Base-by-base conservation (phyloP, 208 protist species). In the Leishmania amazonensis region DNA sequence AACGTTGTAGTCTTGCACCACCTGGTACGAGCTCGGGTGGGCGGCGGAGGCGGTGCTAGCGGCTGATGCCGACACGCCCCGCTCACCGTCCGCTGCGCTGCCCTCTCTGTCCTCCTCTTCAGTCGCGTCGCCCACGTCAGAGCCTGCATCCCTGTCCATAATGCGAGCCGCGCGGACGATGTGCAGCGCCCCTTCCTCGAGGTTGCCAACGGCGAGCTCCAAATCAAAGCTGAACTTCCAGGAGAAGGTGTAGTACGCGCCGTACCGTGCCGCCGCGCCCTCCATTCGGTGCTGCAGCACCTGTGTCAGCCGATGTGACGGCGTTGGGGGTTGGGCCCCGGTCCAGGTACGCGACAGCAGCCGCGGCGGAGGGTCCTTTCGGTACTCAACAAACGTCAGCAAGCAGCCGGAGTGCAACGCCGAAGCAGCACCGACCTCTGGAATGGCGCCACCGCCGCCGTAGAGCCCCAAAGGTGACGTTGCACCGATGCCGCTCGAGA, bases 141-240 rank as follows among this genome's bases (percentile, higher is more conserved):
- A 35, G 28, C 74, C 83, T 40, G 62, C 19, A 17, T 80, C 57
- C 3, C 42, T 6, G 8, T 64, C 62, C 42, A 35, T 38, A 15
- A 58, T 72, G 40, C 28, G 47, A 28, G 54, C 78, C 19, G 76
- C 73, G 53, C 91, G 86, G 74, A 97, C 54, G 76, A 97, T 84
- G 64, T 83, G 83, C 82, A 95, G 54, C 53, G 78, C 77, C n/a
- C 91, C 89, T 53, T 95, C 91, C 77, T 86, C 85, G 21, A 93
- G 45, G 78, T 96, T 95, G 75, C 88, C 83, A 19, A 97, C 76
- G 19, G 84, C 88, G 35, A 97, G 68, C 87, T 96, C 90, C 38
- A 92, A 78, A 51, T 93, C 85, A 49, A 81, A 85, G 83, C 89
- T 92, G 75, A 96, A 96, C 88, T 97, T 96, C 94, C 94, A 97